phyloP scores from a whole-genome alignment of 2,329 filamentous ascomycete genomes.

The Hortaea werneckii region DNA sequence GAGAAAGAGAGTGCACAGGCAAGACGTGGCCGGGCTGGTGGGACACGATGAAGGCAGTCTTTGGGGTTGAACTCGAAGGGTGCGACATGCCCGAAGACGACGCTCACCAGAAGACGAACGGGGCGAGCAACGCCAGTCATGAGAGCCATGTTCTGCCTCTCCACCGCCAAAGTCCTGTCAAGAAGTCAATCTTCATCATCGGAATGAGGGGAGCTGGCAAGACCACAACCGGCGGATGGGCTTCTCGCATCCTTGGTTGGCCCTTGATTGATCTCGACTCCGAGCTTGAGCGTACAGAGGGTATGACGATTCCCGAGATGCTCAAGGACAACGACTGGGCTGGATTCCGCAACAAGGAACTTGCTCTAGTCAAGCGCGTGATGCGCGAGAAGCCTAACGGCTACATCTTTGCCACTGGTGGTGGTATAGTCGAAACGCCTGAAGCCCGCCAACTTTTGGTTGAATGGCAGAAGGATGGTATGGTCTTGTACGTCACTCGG shows the following conservation, averaged over 20 bases:
- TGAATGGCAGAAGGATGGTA: slow-evolving; percentile 68
- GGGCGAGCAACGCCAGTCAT: slow-evolving; percentile 12
- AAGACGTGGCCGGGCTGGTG: slow-evolving; percentile 99
- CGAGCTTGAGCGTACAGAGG: slow-evolving; percentile 66
- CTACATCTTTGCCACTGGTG: slow-evolving; percentile 85
- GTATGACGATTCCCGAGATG: slow-evolving; percentile 75
- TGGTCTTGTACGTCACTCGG: slow-evolving; percentile 77
- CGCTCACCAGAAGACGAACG: neutral
- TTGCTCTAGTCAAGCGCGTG: slow-evolving; percentile 61
- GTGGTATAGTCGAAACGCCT: slow-evolving; percentile 79
- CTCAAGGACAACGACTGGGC: slow-evolving; percentile 76
- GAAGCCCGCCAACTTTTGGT: slow-evolving; percentile 67
- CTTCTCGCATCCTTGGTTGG: slow-evolving; percentile 63
- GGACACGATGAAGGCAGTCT: slow-evolving; percentile 74
- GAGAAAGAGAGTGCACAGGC: slow-evolving; percentile 84
- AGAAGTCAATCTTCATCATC: slow-evolving; percentile 79
- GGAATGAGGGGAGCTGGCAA: slow-evolving; percentile 97
- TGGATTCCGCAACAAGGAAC: slow-evolving; percentile 71
- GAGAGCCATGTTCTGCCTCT: slow-evolving; percentile 29
- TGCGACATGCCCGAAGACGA: slow-evolving; percentile 41
- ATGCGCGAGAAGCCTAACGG: slow-evolving; percentile 65
- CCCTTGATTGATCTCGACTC: slow-evolving; percentile 79
- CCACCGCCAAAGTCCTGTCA: slow-evolving; percentile 14
- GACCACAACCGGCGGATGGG: slow-evolving; percentile 84
- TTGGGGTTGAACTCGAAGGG: slow-evolving; percentile 67